Percentiles rank a stretch among this genome's conserved stretches.
Conservation (phyloP, 1,284 basidiomycete species). For the Microbotryum silenes-acaulis region DNA sequence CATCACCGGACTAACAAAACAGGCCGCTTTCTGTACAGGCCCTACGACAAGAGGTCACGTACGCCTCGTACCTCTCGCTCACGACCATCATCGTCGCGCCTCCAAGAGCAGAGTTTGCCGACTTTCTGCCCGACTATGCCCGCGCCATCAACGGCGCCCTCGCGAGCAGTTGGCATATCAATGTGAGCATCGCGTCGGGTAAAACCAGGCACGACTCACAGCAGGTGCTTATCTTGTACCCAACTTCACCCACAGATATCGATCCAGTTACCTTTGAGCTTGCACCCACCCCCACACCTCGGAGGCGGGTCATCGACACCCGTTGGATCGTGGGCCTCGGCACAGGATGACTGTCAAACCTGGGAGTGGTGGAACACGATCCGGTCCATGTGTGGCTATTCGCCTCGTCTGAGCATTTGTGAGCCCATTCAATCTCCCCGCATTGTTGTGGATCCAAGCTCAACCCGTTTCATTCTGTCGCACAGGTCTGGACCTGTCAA, state of each 20-base stretch:
- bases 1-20: background rate
- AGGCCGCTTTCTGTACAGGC: slow-evolving; percentile 51
- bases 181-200: slow-evolving; percentile 19
- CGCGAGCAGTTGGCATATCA: slow-evolving; percentile 45
- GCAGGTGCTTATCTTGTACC: background rate
- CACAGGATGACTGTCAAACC: slow-evolving; percentile 65
- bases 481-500: slow-evolving; percentile 78
- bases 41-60: slow-evolving; percentile 83
- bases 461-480: slow-evolving; percentile 5
- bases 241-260: slow-evolving; percentile 37
- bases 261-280: slow-evolving; percentile 75
- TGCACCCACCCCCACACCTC: slow-evolving; percentile 41
- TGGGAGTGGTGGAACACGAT: slow-evolving; percentile 99
- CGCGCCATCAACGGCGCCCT: slow-evolving; percentile 76
- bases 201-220: slow-evolving; percentile 4
- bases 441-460: background rate
- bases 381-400: slow-evolving; percentile 78
- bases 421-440: slow-evolving; percentile 33
- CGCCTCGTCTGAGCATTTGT: slow-evolving; percentile 73
- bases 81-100: slow-evolving; percentile 80
- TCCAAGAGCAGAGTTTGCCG: slow-evolving; percentile 61
- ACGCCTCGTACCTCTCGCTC: slow-evolving; percentile 85
- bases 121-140: slow-evolving; percentile 81
- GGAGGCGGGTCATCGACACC: slow-evolving; percentile 27
- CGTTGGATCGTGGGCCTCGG: slow-evolving; percentile 35